These are phyloP conservation scores for Thalassiosira profunda DNA, from an alignment of 108 stramenopile species.

Conservation along the genomic window DNA sequence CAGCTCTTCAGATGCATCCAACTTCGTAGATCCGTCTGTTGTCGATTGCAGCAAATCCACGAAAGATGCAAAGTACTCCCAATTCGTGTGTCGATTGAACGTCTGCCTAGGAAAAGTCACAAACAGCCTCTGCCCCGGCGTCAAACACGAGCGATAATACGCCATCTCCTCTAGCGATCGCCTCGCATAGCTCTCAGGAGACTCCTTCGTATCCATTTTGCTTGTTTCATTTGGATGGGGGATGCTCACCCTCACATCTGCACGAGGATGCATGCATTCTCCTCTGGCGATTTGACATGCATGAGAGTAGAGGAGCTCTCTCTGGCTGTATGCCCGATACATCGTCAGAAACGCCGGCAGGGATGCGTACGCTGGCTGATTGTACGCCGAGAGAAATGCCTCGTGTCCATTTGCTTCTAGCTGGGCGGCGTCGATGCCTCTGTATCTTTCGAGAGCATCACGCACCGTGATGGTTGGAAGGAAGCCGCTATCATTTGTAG, in stretches of 20 bases:
- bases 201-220: background rate
- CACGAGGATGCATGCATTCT: conserved; percentile 15
- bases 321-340: conserved; percentile 36
- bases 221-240: conserved; percentile 8
- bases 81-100: conserved; percentile 17
- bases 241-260: conserved; percentile 33
- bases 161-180: conserved; percentile 34
- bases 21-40: too few relatives aligned
- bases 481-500: background rate
- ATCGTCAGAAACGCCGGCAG: conserved; percentile 28
- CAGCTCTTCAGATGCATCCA: too few relatives aligned
- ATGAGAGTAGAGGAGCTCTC: conserved; percentile 15
- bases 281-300: conserved; percentile 12
- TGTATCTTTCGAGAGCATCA: conserved; percentile 15
- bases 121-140: conserved; percentile 13
- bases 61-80: conserved; percentile 25
- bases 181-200: conserved; percentile 8
- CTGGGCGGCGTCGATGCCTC: background rate
- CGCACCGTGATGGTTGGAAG: conserved; percentile 16
- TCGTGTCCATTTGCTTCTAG: background rate
- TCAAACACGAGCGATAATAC: conserved; percentile 20
- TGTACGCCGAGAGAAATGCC: conserved; percentile 2
- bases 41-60: conserved; percentile 10
- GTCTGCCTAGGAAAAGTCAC: conserved; percentile 35
- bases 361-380: conserved; percentile 13